Conservation (phyloP, 2,329 filamentous ascomycete genomes). For the Botrytis byssoidea region DNA sequence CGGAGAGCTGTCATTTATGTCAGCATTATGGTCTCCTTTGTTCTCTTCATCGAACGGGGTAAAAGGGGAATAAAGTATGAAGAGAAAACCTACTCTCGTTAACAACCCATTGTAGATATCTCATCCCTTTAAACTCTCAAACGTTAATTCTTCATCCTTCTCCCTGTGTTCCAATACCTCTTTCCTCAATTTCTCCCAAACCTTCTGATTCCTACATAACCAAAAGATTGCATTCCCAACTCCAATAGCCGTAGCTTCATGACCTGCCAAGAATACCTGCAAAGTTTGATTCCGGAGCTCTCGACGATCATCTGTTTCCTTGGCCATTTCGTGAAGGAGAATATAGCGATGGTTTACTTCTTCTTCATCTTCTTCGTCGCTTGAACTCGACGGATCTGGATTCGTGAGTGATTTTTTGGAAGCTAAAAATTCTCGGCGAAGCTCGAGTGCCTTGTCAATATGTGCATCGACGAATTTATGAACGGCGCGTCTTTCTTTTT, state of each 20-base stretch:
- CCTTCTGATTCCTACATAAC: slow-evolving; percentile 31
- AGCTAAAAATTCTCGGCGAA: neutral
- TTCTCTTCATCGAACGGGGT: too few species aligned
- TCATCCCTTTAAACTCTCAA: slow-evolving; percentile 43
- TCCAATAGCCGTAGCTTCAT: slow-evolving; percentile 43
- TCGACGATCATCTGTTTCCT: slow-evolving; percentile 42
- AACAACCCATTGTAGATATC: neutral
- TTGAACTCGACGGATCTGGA: neutral
- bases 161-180: slow-evolving; percentile 36
- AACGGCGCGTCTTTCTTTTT: neutral
- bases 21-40: too few species aligned
- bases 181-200: slow-evolving; percentile 34
- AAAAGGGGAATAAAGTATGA: too few species aligned
- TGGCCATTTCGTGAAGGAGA: neutral
- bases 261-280: slow-evolving; percentile 42
- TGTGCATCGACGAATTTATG: neutral
- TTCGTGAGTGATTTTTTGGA: neutral
- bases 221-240: slow-evolving; percentile 39
- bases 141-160: slow-evolving; percentile 39
- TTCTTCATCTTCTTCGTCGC: neutral
- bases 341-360: neutral
- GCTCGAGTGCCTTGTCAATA: neutral
- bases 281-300: slow-evolving; percentile 39
- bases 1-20: neutral
- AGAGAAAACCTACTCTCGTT: neutral